Base-by-base conservation (phyloP, 2,329 filamentous ascomycete species). In the Chrysoporthe deuterocubensis region DNA sequence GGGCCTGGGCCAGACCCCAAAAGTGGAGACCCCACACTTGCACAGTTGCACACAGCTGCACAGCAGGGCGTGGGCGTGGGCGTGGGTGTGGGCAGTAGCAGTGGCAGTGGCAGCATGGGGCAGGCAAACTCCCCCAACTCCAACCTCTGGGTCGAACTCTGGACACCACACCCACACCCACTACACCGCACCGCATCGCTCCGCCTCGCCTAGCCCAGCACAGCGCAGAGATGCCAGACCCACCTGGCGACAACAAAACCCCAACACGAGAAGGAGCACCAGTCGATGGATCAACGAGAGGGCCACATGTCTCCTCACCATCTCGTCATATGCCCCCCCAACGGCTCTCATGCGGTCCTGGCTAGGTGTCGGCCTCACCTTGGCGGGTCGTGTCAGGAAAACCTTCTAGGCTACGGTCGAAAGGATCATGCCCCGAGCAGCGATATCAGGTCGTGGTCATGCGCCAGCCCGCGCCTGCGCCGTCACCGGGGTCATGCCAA, bases 1-100 rank as follows among this genome's bases (percentile, higher is more conserved):
- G 32, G 14, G 34, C 32, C 54, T 18, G 18, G 59, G 21, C 59
- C 26, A 48, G 59, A 61, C 59, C 54, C 40, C 54, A n/a, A 34
- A 18, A 57, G 34, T 16, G 32, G 54, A 32, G 16, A 13, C 18
- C 18, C 9, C 32, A 16, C 50, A 14, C 21, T 32, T 6, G n/a
- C 50, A 52, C 21, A 32, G 48, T 26, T 52, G 48, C 26, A 26
- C 48, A 13, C 48, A 13, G 48, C 26, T 4, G n/a, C 50, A 54
- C 26, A 34, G 50, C 50, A 32, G 26, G 26, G 26, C 9, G 4
- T 40, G 37, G 9, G 37, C 37, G 9, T 32, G 26, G 50, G 50
- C 13, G 32, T 54, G 50, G 26, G 26, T 26, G 26, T 26, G 26
- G 26, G 26, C 26, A 26, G 26, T 26, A 26, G 26, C 26, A 26